Evolutionary conservation across 805 yeast species (phyloP).

Genomic region (Lipomyces orientalis): DNA sequence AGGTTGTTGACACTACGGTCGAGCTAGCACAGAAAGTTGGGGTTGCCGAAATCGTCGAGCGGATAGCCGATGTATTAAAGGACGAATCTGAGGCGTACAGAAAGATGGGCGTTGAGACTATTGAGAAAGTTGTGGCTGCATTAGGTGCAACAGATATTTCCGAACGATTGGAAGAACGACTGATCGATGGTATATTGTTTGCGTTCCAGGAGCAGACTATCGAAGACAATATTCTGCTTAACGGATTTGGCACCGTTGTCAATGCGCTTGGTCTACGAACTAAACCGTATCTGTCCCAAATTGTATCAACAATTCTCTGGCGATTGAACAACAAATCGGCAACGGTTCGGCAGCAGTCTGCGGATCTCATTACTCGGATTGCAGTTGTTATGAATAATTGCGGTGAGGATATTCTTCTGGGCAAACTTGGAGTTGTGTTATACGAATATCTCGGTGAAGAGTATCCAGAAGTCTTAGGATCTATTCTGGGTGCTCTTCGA

Average conservation of each 20-base stretch:
- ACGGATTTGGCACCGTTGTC: conserved; percentile 68
- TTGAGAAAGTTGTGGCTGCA: conserved; percentile 58
- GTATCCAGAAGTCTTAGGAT: conserved; percentile 90
- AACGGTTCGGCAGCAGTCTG: conserved; percentile 80
- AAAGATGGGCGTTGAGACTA: conserved; percentile 75
- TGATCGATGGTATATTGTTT: conserved; percentile 79
- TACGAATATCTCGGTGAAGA: conserved; percentile 94
- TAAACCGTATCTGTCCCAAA: conserved; percentile 72
- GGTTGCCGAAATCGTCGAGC: conserved; percentile 61
- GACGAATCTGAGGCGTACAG: conserved; percentile 85
- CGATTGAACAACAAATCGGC: conserved; percentile 74
- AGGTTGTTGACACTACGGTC: conserved; percentile 75
- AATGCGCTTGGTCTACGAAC: conserved; percentile 66
- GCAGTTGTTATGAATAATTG: conserved; percentile 72
- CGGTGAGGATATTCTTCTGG: conserved; percentile 64
- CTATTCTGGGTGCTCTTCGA: conserved; percentile 73
- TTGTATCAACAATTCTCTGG: conserved; percentile 73
- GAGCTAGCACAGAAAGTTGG: conserved; percentile 73
- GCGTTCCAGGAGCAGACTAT: conserved; percentile 80
- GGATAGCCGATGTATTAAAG: conserved; percentile 63
- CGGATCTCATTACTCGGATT: conserved; percentile 70
- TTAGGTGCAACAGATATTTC: conserved; percentile 66
- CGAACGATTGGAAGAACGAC: conserved; percentile 62
- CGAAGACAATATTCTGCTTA: conserved; percentile 61
- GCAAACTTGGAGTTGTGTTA: conserved; percentile 72